phyloP scores from a whole-genome alignment of 1,139 yeast genomes.

The Saccharomycopsis phalli region DNA sequence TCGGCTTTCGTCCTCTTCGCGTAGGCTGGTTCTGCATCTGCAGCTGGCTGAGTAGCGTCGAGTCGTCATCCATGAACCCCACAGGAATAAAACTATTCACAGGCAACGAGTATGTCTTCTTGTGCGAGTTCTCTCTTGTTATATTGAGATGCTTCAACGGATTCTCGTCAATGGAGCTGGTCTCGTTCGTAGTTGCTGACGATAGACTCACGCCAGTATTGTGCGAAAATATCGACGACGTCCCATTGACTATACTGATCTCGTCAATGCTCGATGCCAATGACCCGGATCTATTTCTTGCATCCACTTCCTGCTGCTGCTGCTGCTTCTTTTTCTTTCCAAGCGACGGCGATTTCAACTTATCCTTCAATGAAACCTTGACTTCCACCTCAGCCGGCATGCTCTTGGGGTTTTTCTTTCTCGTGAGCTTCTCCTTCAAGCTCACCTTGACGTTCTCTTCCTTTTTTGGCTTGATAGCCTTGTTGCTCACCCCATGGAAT shows the following conservation, averaged over 20 bases:
- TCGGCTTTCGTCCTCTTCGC: slow-evolving; percentile 31
- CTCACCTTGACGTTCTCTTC: slow-evolving; percentile 4
- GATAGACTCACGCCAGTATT: slow-evolving; percentile 8
- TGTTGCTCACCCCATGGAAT: slow-evolving; percentile 8
- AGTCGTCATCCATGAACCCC: not conserved
- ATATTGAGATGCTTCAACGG: not conserved
- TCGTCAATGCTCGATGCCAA: slow-evolving; percentile 9
- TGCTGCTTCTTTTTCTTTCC: slow-evolving; percentile 4
- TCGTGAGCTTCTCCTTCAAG: slow-evolving; percentile 9
- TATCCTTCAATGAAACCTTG: slow-evolving; percentile 10
- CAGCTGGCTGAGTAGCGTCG: not conserved
- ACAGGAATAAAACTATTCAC: slow-evolving; percentile 6
- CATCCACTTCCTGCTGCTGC: not conserved
- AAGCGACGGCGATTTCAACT: slow-evolving; percentile 11
- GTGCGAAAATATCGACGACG: slow-evolving; percentile 10
- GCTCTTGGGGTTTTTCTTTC: slow-evolving; percentile 6
- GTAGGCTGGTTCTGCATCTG: slow-evolving; percentile 22
- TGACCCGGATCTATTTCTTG: slow-evolving; percentile 6
- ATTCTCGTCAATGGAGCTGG: not conserved
- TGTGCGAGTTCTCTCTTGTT: slow-evolving; percentile 1
- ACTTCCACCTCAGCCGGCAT: not conserved
- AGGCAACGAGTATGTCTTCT: slow-evolving; percentile 9
- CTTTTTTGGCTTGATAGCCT: slow-evolving; percentile 1
- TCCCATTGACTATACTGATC: slow-evolving; percentile 7
- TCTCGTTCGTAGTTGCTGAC: slow-evolving; percentile 9